Evolutionary conservation across 1,139 yeast genomes (phyloP).

Genomic region (Arxiozyma heterogenica): DNA sequence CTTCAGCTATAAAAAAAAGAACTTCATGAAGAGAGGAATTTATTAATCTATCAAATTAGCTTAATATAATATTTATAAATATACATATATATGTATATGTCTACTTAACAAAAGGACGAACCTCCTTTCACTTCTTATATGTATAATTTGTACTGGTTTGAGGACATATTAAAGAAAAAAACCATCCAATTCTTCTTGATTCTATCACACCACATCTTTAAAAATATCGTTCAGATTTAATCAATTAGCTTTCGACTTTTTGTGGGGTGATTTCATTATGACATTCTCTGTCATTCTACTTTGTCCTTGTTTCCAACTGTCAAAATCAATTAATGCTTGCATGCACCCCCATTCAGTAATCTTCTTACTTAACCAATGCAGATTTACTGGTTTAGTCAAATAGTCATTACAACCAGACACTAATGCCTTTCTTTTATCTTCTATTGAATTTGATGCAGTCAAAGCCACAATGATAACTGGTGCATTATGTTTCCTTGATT

Average conservation of each 20-base stretch:
- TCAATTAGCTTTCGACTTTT: conserved; percentile 4
- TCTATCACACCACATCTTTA: background rate
- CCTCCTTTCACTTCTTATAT: background rate
- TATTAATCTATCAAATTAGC: background rate
- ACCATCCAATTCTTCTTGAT: background rate
- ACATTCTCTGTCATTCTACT: conserved; percentile 30
- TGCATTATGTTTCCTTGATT: conserved; percentile 37
- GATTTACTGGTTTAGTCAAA: conserved; percentile 91
- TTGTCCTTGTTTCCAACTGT: conserved; percentile 67
- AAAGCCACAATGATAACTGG: conserved; percentile 95
- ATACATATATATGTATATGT: background rate
- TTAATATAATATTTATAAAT: background rate
- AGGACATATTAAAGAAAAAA: background rate
- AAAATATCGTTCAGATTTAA: background rate
- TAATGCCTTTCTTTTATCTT: conserved; percentile 81
- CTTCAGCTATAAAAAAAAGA: too few species aligned
- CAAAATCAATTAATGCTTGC: conserved; percentile 96
- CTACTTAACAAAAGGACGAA: background rate
- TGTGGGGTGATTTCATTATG: conserved; percentile 14
- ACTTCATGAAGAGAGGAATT: background rate
- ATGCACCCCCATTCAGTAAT: conserved; percentile 95
- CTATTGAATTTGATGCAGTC: conserved; percentile 84
- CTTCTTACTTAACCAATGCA: conserved; percentile 89
- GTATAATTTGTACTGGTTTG: background rate
- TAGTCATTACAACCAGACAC: conserved; percentile 97